Evolutionary conservation across 768 basidiomycete species (phyloP).

Genomic region (Suillus placidus): DNA sequence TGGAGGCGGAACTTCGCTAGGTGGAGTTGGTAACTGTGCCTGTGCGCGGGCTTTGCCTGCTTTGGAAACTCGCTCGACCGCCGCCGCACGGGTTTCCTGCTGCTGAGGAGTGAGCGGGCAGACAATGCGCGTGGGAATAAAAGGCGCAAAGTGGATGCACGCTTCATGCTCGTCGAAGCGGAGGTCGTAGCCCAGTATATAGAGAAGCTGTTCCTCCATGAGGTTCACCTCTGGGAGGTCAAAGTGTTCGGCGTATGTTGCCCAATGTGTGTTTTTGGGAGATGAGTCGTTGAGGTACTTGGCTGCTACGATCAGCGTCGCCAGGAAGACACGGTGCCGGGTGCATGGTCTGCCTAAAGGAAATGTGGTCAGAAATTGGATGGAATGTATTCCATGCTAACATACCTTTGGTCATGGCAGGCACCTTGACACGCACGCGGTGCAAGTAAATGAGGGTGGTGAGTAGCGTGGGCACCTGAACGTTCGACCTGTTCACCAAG

Average conservation of each 20-base stretch:
- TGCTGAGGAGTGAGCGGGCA: constrained; percentile 34
- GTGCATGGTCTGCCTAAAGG: constrained; percentile 79
- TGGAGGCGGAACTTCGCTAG: constrained; percentile 37
- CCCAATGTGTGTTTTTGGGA: constrained; percentile 96
- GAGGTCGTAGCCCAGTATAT: constrained; percentile 90
- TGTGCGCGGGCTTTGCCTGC: constrained; percentile 57
- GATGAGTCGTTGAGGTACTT: constrained; percentile 98
- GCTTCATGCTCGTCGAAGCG: constrained; percentile 87
- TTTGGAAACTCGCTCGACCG: constrained; percentile 56
- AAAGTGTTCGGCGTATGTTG: constrained; percentile 74
- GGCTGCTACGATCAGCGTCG: constrained; percentile 91
- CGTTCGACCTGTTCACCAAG: constrained; percentile 80
- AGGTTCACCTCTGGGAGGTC: constrained; percentile 83
- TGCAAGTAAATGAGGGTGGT: constrained; percentile 92
- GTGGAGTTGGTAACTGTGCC: constrained; percentile 47
- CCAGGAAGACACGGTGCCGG: constrained; percentile 93
- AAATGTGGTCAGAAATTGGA: constrained; percentile 11
- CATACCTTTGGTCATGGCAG: constrained; percentile 82
- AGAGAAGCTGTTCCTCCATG: constrained; percentile 97
- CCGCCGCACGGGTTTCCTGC: constrained; percentile 50
- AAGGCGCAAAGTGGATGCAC: constrained; percentile 68
- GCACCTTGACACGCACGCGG: constrained; percentile 78
- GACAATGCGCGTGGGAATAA: constrained; percentile 44
- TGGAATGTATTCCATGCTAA: constrained; percentile 10
- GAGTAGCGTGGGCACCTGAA: constrained; percentile 88